phyloP scores from a whole-genome alignment of 2,329 filamentous ascomycete species.

The Aulographum hederae region DNA sequence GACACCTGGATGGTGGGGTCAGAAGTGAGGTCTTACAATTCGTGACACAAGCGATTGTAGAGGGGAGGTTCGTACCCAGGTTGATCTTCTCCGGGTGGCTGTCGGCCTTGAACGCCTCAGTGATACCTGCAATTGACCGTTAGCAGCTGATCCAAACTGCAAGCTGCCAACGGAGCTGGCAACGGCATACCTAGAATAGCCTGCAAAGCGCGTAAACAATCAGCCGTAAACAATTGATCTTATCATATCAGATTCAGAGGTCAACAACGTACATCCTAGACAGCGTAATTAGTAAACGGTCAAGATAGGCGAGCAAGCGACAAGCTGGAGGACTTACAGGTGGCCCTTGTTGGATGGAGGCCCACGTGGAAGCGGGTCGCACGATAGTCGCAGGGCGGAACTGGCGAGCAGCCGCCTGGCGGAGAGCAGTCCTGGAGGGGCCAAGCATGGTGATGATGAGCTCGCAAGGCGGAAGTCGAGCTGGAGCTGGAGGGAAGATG shows the following conservation, averaged over 20 bases:
- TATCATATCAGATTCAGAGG: neutral
- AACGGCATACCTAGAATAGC: constrained; percentile 53
- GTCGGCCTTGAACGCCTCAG: constrained; percentile 98
- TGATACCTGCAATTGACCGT: constrained; percentile 54
- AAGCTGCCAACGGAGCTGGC: constrained; percentile 5
- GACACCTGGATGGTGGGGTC: constrained; percentile 42
- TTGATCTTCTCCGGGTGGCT: constrained; percentile 92
- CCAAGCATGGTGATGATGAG: too few relatives aligned
- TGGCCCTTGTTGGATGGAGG: constrained; percentile 81
- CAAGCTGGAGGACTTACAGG: constrained; percentile 44
- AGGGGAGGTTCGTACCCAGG: constrained; percentile 41
- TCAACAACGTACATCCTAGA: constrained; percentile 15
- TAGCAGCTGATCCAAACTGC: neutral
- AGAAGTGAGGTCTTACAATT: neutral
- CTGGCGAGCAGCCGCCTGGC: constrained; percentile 16
- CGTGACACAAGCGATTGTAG: neutral
- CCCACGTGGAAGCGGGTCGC: constrained; percentile 66
- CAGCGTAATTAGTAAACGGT: constrained; percentile 2
- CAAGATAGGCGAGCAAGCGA: too few relatives aligned
- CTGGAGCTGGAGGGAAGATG: too few relatives aligned
- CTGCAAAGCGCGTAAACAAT: constrained; percentile 29
- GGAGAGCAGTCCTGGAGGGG: too few relatives aligned
- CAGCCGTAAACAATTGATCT: constrained; percentile 1
- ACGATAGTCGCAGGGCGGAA: constrained; percentile 20
- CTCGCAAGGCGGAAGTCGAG: too few relatives aligned